Evolutionary conservation across 2,329 filamentous ascomycete genomes (phyloP).

Genomic region (Alternaria infectoria): DNA sequence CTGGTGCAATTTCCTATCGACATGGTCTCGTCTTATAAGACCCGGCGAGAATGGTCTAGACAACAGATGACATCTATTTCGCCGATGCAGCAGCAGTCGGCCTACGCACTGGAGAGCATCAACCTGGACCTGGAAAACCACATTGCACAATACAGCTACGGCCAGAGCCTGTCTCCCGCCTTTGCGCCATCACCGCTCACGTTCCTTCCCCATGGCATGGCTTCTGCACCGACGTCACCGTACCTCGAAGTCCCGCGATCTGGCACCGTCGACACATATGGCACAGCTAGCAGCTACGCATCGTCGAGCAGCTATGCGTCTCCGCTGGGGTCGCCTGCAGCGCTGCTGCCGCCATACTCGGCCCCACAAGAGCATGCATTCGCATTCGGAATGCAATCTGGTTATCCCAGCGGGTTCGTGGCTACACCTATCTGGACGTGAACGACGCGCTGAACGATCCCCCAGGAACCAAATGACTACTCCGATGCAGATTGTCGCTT

Average conservation of each 20-base stretch:
- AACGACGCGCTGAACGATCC: conserved; percentile 50
- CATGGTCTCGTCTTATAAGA: conserved; percentile 51
- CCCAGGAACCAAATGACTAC: conserved; percentile 49
- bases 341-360: conserved; percentile 42
- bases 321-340: conserved; percentile 46
- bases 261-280: conserved; percentile 35
- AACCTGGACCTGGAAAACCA: conserved; percentile 50
- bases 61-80: conserved; percentile 45
- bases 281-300: conserved; percentile 38
- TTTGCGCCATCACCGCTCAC: conserved; percentile 56
- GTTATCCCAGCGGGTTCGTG: conserved; percentile 54
- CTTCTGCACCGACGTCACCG: conserved; percentile 45
- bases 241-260: conserved; percentile 56
- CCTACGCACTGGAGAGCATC: conserved; percentile 47
- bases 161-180: conserved; percentile 56
- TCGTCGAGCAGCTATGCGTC: conserved; percentile 43
- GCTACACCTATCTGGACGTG: conserved; percentile 52
- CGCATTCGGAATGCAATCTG: conserved; percentile 49
- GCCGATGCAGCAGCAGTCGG: conserved; percentile 44
- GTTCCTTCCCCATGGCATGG: conserved; percentile 45
- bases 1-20: conserved; percentile 56
- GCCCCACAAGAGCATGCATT: conserved; percentile 50
- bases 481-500: conserved; percentile 26
- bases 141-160: conserved; percentile 50
- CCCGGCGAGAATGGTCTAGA: conserved; percentile 47